Base-by-base conservation (phyloP, 257 asterid genomes). In the Capsicum baccatum region DNA sequence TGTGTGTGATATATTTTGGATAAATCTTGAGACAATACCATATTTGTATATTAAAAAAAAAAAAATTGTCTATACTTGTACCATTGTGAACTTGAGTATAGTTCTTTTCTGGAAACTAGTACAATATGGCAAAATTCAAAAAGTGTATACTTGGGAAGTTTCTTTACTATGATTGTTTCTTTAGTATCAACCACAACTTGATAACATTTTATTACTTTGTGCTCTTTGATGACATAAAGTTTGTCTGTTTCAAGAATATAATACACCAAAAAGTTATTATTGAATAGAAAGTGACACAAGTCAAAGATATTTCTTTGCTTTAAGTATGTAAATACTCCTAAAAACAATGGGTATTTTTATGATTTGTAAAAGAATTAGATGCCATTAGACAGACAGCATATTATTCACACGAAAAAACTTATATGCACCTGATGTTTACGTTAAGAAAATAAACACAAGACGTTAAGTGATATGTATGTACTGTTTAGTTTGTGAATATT, bases 91-190 rank as follows among this genome's bases (percentile, higher is more conserved):
- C n/a, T 64, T 64, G 69, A 71, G 39, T 68, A 2, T 71, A 11
- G 33, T 47, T 67, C 0, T 7, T 52, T 71, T 10, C n/a, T 73
- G 42, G 80, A n/a, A 73, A 48, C 7, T 47, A 10, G 13, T 74
- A 50, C 16, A 19, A 48, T 47, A n/a, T 42, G 55, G 79, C 15
- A 19, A 16, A 58, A 60, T 60, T 33, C 48, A 33, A 74, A 50
- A 50, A 50, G 14, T 74, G 81, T 74, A 48, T 39, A 74, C 13
- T 74, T 19, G 44, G 62, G 62, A 74, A 74, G 47, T 74, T 74
- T 74, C 81, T 13, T 74, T 74, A 1, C 62, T 74, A 50, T 74
- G 60, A 52, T 74, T 73, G 59, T 73, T 50, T 12, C 9, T 50
- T 73, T 73, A 17, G 17, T n/a, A 9, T 70, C 79, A 12, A 48